Base-by-base conservation (phyloP, 306 rosid genomes). In the Begonia loranthoides region DNA sequence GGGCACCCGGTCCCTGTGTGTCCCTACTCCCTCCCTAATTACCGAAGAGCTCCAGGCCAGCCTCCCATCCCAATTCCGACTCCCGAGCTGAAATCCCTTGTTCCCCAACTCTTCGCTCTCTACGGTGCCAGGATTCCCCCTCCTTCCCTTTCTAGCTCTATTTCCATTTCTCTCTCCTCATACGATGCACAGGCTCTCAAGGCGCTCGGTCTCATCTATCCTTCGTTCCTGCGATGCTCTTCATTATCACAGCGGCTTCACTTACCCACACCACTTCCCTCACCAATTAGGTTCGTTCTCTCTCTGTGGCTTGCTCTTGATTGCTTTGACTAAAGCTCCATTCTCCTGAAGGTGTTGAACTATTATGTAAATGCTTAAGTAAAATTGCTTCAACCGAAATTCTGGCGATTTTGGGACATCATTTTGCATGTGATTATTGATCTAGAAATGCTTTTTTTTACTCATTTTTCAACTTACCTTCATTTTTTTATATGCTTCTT, bases 131-230 rank as follows among this genome's bases (percentile, higher is more conserved):
- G 34, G 2, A 2, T 28, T 6, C 7, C 34, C 34, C 34, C 5
- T 28, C 34, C 36, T 19, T 6, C 41, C 48, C 36, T 40, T 60
- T 49, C 19, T 16, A 49, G 12, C 21, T 9, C n/a, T 2, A 11
- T 1, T 17, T 24, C 13, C 40, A 13, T 1, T 19, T 45, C 36
- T 19, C 60, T 13, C 51, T 41, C 55, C 51, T 12, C 19, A 28
- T 64, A 68, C 17, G 1, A 89, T 89, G 97, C 81, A 89, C 63
- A 68, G 80, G 50, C 82, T 84, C 48, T 52, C 87, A 13, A 58
- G 79, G 22, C 95, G 93, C 59, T 79, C 96, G 14, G 66, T 76
- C 72, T 66, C 82, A 24, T 36, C 82, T 49, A 9, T 73, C 12
- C 72, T 83, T 19, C 87, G 90, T 55, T 45, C 69, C 56, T 80